These are phyloP conservation scores for Trichosporon ovoides DNA, from an alignment of 1,284 basidiomycete species.

Conservation along the genomic window DNA sequence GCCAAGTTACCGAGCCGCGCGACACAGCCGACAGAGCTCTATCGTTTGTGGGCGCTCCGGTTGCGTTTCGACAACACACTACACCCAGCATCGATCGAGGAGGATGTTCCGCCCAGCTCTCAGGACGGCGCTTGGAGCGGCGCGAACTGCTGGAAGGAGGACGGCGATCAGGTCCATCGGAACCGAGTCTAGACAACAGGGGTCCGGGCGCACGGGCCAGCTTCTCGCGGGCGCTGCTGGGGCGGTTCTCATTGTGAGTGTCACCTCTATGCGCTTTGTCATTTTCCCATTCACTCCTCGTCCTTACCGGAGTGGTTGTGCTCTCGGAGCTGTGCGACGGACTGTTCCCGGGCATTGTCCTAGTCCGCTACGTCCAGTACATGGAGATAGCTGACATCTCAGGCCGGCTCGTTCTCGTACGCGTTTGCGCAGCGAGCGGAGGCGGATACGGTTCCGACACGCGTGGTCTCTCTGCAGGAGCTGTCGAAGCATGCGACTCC, in stretches of 20 bases:
- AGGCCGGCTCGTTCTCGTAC: slow-evolving; percentile 2
- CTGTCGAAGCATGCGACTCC: slow-evolving; percentile 27
- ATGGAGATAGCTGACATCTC: slow-evolving; percentile 2
- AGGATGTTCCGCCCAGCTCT: no score
- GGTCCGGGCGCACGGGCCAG: neutral
- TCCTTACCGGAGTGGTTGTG: no score
- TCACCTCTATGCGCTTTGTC: neutral
- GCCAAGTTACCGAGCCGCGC: slow-evolving; percentile 4
- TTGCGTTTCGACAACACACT: no score
- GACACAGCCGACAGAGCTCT: neutral
- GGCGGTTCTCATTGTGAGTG: neutral
- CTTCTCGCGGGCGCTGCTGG: neutral
- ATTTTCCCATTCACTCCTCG: no score
- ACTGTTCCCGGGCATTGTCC: no score
- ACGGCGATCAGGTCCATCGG: neutral
- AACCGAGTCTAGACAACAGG: neutral
- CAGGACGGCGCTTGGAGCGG: neutral
- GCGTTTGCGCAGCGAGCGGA: neutral
- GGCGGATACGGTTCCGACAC: slow-evolving; percentile 5
- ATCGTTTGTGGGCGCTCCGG: neutral
- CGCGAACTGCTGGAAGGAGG: neutral
- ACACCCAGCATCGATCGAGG: no score
- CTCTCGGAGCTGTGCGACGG: no score
- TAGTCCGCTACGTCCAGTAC: no score
- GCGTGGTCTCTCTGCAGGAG: slow-evolving; percentile 19